Evolutionary conservation across 129 eudicot species (phyloP).

Genomic region (Flaveria ramosissima): DNA sequence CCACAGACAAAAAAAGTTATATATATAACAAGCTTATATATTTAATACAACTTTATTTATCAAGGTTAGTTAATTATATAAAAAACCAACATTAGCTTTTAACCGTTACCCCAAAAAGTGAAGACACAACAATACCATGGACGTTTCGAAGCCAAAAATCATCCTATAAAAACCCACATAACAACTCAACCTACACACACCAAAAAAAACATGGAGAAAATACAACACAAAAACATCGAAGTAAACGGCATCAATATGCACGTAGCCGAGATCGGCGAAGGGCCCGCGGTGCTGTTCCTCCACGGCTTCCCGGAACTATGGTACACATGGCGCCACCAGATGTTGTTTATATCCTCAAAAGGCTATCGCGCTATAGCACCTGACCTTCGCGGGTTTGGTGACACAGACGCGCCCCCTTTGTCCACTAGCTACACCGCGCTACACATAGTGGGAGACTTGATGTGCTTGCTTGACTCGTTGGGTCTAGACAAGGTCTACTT

Average conservation of each 20-base stretch:
- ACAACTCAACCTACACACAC: neutral
- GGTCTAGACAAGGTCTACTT: conserved; percentile 61
- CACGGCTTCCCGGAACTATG: conserved; percentile 94
- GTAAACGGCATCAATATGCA: conserved; percentile 83
- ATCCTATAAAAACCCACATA: neutral
- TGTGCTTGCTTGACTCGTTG: conserved; percentile 56
- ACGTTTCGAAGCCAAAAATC: conserved; percentile 4
- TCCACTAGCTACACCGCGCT: conserved; percentile 63
- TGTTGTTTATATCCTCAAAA: conserved; percentile 56
- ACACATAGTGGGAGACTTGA: conserved; percentile 78
- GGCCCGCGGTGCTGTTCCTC: conserved; percentile 66
- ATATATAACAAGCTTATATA: too few species aligned
- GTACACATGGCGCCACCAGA: conserved; percentile 98
- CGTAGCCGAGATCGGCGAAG: conserved; percentile 70
- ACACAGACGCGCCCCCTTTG: conserved; percentile 65
- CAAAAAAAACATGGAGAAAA: conserved; percentile 55
- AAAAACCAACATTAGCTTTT: too few species aligned
- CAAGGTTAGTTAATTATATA: too few species aligned
- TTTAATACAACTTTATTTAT: too few species aligned
- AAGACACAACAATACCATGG: neutral
- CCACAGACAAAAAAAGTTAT: too few species aligned
- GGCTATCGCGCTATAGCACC: conserved; percentile 85
- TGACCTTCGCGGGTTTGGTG: conserved; percentile 90
- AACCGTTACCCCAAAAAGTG: too few species aligned
- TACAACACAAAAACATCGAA: conserved; percentile 51